A percentile compares a stretch with the other conserved stretches of the same genome.
phyloP scores from a whole-genome alignment of 2,329 filamentous ascomycete species.

The Cercospora zeae-maydis region DNA sequence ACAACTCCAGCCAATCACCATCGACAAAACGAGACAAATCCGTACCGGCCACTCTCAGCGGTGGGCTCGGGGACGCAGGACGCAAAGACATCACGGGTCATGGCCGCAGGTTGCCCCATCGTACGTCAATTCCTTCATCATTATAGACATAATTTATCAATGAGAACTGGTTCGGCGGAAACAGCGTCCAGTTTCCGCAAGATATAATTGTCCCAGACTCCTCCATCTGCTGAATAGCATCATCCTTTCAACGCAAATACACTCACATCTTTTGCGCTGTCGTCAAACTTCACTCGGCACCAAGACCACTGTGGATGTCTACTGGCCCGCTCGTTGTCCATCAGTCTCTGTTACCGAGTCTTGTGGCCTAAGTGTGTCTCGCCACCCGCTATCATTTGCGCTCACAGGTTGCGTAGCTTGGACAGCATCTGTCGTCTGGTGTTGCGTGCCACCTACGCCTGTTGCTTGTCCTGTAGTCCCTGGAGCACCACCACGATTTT shows the following conservation, averaged over 20 bases:
- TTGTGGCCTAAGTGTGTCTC: neutral
- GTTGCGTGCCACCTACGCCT: neutral
- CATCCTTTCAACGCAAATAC: neutral
- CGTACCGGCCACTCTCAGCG: neutral
- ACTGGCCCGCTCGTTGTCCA: neutral
- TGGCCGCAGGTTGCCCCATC: neutral
- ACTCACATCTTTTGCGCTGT: neutral
- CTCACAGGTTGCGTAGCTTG: neutral
- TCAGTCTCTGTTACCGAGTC: neutral
- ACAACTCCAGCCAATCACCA: neutral
- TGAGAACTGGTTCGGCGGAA: neutral
- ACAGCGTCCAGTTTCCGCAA: neutral
- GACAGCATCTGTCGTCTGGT: neutral
- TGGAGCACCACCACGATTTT: neutral
- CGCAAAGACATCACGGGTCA: neutral
- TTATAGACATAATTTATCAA: slow-evolving; percentile 7
- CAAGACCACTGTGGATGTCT: neutral
- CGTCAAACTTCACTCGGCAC: neutral
- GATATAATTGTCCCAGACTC: neutral
- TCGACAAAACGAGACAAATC: neutral
- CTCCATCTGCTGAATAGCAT: neutral
- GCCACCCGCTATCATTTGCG: neutral
- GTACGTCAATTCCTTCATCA: slow-evolving; percentile 6
- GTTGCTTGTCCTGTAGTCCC: neutral
- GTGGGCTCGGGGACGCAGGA: neutral